These are phyloP conservation scores for Cryphonectria parasitica DNA, from an alignment of 2,329 filamentous ascomycete species.

Conservation along the genomic window DNA sequence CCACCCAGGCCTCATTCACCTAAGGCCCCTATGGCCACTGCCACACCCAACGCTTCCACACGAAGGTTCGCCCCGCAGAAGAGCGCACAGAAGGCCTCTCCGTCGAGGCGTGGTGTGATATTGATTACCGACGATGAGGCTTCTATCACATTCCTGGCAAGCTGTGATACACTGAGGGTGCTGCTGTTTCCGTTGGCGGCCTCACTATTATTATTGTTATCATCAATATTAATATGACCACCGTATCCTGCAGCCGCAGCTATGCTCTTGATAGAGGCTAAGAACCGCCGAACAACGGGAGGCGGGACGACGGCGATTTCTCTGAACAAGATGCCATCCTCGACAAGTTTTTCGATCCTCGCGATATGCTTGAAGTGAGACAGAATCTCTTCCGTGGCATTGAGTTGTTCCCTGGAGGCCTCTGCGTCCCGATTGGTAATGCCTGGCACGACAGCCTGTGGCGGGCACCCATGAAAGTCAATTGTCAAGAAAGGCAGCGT, in stretches of 20 bases:
- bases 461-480: background rate
- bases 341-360: constrained; percentile 2
- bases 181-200: too few species aligned
- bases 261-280: constrained; percentile 1
- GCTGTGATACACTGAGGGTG: background rate
- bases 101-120: constrained; percentile 3
- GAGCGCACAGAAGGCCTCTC: constrained; percentile 6
- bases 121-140: background rate
- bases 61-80: constrained; percentile 10
- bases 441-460: background rate
- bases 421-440: background rate
- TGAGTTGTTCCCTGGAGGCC: background rate
- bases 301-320: background rate
- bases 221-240: background rate
- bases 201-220: background rate
- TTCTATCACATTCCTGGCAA: background rate
- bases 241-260: background rate
- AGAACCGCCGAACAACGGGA: background rate
- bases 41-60: constrained; percentile 4
- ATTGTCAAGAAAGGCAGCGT: background rate
- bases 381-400: background rate
- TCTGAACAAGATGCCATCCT: background rate
- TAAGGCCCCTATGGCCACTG: too few species aligned
- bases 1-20: too few species aligned
- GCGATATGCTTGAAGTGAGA: background rate